Evolutionary conservation across 495 filamentous ascomycete genomes (phyloP).

Genomic region (Aspergillus carlsbadensis): DNA sequence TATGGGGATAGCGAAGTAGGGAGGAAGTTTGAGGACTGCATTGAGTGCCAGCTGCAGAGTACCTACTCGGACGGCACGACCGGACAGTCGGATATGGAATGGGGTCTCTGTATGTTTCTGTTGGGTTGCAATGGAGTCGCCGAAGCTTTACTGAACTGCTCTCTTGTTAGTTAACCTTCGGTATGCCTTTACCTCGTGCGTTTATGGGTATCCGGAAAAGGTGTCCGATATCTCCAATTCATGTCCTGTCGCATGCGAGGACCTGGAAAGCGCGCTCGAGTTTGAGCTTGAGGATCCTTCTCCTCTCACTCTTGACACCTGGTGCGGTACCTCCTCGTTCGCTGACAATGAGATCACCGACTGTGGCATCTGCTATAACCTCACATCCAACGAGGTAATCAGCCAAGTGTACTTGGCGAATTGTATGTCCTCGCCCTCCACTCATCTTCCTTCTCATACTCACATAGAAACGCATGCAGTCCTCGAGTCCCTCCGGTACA

Average conservation of each 20-base stretch:
- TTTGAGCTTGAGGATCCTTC: conserved; percentile 30
- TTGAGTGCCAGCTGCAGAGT: conserved; percentile 60
- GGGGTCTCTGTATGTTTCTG: conserved; percentile 57
- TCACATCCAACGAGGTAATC: conserved; percentile 16
- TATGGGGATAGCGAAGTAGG: conserved; percentile 46
- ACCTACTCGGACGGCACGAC: conserved; percentile 42
- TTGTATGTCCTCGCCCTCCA: conserved; percentile 34
- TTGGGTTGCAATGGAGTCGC: background rate
- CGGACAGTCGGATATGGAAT: conserved; percentile 56
- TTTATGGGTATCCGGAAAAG: conserved; percentile 40
- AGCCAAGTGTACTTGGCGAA: conserved; percentile 49
- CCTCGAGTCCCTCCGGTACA: conserved; percentile 49
- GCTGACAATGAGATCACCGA: conserved; percentile 41
- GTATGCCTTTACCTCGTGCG: conserved; percentile 45
- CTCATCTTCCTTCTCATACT: background rate
- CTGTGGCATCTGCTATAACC: conserved; percentile 48
- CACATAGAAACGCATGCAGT: conserved; percentile 27
- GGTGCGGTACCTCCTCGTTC: conserved; percentile 34
- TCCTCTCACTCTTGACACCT: conserved; percentile 30
- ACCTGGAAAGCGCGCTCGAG: conserved; percentile 35
- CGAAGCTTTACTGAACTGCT: background rate
- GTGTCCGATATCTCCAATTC: conserved; percentile 39
- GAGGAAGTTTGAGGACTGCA: conserved; percentile 53
- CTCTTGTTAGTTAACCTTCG: conserved; percentile 47
- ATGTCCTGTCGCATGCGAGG: conserved; percentile 43